phyloP scores from a whole-genome alignment of 1,139 yeast species.

The Williopsis jadinii region DNA sequence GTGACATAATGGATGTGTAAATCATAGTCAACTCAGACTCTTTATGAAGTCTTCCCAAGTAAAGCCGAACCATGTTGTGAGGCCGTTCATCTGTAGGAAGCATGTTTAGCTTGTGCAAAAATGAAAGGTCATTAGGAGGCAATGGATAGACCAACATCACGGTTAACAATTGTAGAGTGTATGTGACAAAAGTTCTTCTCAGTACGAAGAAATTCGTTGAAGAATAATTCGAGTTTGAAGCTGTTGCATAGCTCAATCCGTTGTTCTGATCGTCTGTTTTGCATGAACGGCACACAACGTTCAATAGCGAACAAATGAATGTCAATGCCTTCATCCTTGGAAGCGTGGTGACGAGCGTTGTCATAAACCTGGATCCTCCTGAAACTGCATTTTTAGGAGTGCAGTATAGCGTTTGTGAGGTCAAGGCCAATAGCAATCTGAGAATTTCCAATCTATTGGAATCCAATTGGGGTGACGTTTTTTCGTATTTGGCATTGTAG shows the following conservation, averaged over 20 bases:
- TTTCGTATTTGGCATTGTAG: conserved; percentile 30
- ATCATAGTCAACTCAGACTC: conserved; percentile 46
- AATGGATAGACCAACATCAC: conserved; percentile 59
- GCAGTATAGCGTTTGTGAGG: conserved; percentile 56
- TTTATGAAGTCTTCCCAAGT: conserved; percentile 46
- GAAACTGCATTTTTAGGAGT: conserved; percentile 37
- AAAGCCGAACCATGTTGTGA: conserved; percentile 42
- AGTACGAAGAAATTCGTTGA: conserved; percentile 18
- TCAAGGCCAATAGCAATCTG: conserved; percentile 52
- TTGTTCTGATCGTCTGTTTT: conserved; percentile 23
- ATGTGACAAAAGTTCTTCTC: conserved; percentile 46
- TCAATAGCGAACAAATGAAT: conserved; percentile 63
- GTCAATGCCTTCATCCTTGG: conserved; percentile 45
- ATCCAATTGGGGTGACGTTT: conserved; percentile 48
- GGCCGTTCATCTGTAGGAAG: conserved; percentile 27
- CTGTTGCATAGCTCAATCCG: conserved; percentile 17
- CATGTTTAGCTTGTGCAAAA: conserved; percentile 34
- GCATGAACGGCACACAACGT: conserved; percentile 42
- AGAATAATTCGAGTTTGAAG: conserved; percentile 10
- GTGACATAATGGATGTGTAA: conserved; percentile 37
- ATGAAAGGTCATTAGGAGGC: conserved; percentile 42
- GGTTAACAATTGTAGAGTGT: conserved; percentile 56
- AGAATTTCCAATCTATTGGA: conserved; percentile 63
- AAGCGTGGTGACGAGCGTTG: conserved; percentile 46
- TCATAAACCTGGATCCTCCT: conserved; percentile 51